phyloP scores from a whole-genome alignment of 1,139 yeast genomes.

The Sugiyamaella castrensis region DNA sequence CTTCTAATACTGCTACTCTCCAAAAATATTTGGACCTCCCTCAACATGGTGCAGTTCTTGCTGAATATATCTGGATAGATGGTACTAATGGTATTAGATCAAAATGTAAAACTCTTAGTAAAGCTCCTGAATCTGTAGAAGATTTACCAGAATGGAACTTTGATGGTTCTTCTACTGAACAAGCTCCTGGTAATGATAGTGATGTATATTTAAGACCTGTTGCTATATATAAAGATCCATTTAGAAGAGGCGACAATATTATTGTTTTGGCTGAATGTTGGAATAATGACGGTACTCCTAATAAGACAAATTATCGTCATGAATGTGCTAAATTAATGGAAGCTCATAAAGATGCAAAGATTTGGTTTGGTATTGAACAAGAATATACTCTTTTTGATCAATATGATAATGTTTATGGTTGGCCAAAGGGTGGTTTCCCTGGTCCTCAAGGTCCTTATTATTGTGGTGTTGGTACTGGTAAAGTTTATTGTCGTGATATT shows the following conservation, averaged over 20 bases:
- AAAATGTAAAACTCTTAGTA: slow-evolving; percentile 80
- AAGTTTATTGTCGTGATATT: slow-evolving; percentile 96
- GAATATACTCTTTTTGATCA: slow-evolving; percentile 96
- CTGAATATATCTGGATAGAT: slow-evolving; percentile 98
- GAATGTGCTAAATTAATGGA: slow-evolving; percentile 95
- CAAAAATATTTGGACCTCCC: slow-evolving; percentile 79
- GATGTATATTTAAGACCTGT: slow-evolving; percentile 93
- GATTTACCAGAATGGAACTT: slow-evolving; percentile 99
- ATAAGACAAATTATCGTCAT: slow-evolving; percentile 96
- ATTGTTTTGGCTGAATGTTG: slow-evolving; percentile 94
- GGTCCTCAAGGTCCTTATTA: slow-evolving; percentile 99
- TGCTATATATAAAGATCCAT: slow-evolving; percentile 92
- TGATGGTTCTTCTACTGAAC: slow-evolving; percentile 97
- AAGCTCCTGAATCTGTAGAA: slow-evolving; percentile 67
- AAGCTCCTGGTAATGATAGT: slow-evolving; percentile 98
- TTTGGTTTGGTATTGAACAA: slow-evolving; percentile 99
- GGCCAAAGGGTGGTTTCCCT: slow-evolving; percentile 99
- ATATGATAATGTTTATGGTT: slow-evolving; percentile 86
- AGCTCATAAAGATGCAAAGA: slow-evolving; percentile 79
- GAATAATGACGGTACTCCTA: slow-evolving; percentile 99
- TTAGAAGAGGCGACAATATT: slow-evolving; percentile 96
- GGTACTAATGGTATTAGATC: slow-evolving; percentile 91
- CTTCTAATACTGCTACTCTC: slow-evolving; percentile 42
- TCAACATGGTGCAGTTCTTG: slow-evolving; percentile 83
- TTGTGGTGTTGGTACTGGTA: slow-evolving; percentile 99